Conservation (phyloP, 768 basidiomycete species). For the Boletus fagicola region DNA sequence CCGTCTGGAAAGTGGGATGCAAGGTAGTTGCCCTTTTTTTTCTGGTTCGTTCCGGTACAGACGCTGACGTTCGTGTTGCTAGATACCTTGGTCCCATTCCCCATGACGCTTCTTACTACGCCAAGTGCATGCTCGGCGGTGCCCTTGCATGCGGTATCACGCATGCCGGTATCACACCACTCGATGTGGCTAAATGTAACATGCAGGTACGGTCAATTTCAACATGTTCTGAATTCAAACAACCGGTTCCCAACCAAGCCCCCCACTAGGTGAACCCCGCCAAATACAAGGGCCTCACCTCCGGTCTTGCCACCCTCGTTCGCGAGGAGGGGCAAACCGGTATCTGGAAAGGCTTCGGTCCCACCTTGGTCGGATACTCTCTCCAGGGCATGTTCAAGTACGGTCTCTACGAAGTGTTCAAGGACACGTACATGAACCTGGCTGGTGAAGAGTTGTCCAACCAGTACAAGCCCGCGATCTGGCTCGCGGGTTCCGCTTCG, state of each 20-base stretch:
- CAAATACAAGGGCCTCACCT: slow-evolving; percentile 69
- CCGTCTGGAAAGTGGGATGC: slow-evolving; percentile 70
- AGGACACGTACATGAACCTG: slow-evolving; percentile 86
- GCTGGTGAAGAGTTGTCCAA: slow-evolving; percentile 78
- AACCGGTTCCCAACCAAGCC: not conserved
- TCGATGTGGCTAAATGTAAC: slow-evolving; percentile 89
- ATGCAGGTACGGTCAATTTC: slow-evolving; percentile 63
- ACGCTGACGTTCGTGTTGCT: slow-evolving; percentile 6
- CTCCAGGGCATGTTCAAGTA: slow-evolving; percentile 98
- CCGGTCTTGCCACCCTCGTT: slow-evolving; percentile 61
- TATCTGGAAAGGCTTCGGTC: slow-evolving; percentile 93
- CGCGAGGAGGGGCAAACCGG: slow-evolving; percentile 81
- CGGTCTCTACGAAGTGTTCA: slow-evolving; percentile 97
- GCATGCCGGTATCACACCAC: slow-evolving; percentile 83
- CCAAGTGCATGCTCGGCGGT: slow-evolving; percentile 88
- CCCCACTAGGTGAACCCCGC: slow-evolving; percentile 62
- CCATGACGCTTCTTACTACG: slow-evolving; percentile 73
- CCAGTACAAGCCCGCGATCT: slow-evolving; percentile 87
- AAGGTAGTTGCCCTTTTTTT: slow-evolving; percentile 41
- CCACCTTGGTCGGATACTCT: slow-evolving; percentile 91
- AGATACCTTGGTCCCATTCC: slow-evolving; percentile 72
- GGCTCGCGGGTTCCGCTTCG: slow-evolving; percentile 91
- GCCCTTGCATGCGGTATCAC: slow-evolving; percentile 83
- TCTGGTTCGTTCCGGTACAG: not conserved
- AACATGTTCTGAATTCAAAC: no score